Conservation (phyloP, 2,329 filamentous ascomycete genomes). For the Gaeumannomyces sp. region DNA sequence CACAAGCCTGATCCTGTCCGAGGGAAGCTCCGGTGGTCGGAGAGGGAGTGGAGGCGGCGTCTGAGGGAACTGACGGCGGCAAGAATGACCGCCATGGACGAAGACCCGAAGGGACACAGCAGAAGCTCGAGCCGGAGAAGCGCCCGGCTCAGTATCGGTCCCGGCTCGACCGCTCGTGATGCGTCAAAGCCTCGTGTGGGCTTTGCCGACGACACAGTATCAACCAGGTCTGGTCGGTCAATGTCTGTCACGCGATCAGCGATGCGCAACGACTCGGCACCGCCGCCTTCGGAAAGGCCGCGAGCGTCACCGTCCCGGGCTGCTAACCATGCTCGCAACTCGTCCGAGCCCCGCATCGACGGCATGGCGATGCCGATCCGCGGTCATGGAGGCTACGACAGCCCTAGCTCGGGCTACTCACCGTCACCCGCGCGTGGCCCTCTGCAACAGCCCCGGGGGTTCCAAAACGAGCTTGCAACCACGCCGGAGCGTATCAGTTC, state of each 20-base stretch:
- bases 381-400: slow-evolving; percentile 8
- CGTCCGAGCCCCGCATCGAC: slow-evolving; percentile 36
- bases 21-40: slow-evolving; percentile 74
- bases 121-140: slow-evolving; percentile 53
- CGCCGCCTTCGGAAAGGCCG: slow-evolving; percentile 35
- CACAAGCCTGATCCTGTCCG: slow-evolving; percentile 67
- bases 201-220: slow-evolving; percentile 49
- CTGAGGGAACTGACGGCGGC: slow-evolving; percentile 82
- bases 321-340: slow-evolving; percentile 37
- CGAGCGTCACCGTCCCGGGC: slow-evolving; percentile 26
- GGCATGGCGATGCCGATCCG: slow-evolving; percentile 10
- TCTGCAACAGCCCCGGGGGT: slow-evolving; percentile 29
- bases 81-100: slow-evolving; percentile 62
- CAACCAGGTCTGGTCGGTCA: slow-evolving; percentile 47
- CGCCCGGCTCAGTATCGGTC: slow-evolving; percentile 49
- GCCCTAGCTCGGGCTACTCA: slow-evolving; percentile 1
- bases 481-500: slow-evolving; percentile 51
- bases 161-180: slow-evolving; percentile 21
- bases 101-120: slow-evolving; percentile 37
- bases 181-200: slow-evolving; percentile 42
- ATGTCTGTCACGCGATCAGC: slow-evolving; percentile 37
- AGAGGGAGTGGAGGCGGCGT: slow-evolving; percentile 82
- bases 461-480: slow-evolving; percentile 37
- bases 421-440: slow-evolving; percentile 21
- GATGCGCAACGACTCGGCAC: slow-evolving; percentile 44